Conservation (phyloP, 306 rosid genomes). For the Mimosa pudica region DNA sequence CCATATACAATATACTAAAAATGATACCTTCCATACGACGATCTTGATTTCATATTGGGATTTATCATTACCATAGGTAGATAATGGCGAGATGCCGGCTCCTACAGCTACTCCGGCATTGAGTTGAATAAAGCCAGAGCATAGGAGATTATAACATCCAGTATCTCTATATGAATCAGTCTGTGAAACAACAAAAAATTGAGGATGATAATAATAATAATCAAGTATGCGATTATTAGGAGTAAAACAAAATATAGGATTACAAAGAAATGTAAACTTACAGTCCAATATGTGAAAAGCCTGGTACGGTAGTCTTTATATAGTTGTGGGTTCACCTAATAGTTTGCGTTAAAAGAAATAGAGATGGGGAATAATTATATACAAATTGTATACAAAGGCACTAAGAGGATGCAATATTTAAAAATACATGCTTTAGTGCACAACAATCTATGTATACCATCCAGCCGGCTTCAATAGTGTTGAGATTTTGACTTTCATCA, state of each 20-base stretch:
- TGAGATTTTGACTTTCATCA: slow-evolving; percentile 50
- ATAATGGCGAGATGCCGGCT: too few species aligned
- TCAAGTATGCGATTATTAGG: too few species aligned
- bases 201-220: too few species aligned
- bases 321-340: slow-evolving; percentile 53
- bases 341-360: slow-evolving; percentile 20
- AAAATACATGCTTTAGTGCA: background rate
- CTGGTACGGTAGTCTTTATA: slow-evolving; percentile 58
- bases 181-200: too few species aligned
- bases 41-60: too few species aligned
- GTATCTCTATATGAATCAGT: too few species aligned
- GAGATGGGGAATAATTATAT: slow-evolving; percentile 6
- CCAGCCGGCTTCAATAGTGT: slow-evolving; percentile 68
- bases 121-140: too few species aligned
- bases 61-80: too few species aligned
- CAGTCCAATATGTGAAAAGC: slow-evolving; percentile 35
- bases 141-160: too few species aligned
- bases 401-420: background rate
- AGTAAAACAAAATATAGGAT: slow-evolving; percentile 9
- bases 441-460: slow-evolving; percentile 37
- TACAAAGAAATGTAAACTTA: slow-evolving; percentile 1
- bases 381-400: background rate
- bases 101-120: too few species aligned
- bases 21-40: too few species aligned
- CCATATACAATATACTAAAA: too few species aligned